Evolutionary conservation across 768 basidiomycete species (phyloP).

Genomic region (Trametes punicea): DNA sequence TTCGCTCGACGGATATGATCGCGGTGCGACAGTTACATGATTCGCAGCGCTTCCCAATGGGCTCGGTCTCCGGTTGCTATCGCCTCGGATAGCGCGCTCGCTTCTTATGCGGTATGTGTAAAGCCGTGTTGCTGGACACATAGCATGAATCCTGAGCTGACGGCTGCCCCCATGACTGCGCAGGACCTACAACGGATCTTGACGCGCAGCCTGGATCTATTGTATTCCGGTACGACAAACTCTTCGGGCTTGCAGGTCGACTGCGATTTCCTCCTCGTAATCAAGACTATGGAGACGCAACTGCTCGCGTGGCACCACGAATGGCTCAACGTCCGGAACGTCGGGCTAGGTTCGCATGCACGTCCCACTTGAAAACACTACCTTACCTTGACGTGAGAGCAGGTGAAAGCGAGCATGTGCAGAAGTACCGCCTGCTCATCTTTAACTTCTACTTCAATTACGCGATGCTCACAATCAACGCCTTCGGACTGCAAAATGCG

Average conservation of each 20-base stretch:
- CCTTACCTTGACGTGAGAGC: background rate
- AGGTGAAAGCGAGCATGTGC: conserved; percentile 15
- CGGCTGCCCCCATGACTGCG: conserved; percentile 11
- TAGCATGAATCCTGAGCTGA: background rate
- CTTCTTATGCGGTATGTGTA: conserved; percentile 69
- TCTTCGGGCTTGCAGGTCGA: conserved; percentile 80
- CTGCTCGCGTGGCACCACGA: conserved; percentile 61
- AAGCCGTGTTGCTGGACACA: background rate
- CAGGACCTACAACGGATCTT: conserved; percentile 88
- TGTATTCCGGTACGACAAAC: conserved; percentile 80
- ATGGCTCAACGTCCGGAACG: conserved; percentile 32
- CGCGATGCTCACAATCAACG: conserved; percentile 84
- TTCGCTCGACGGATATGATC: conserved; percentile 10
- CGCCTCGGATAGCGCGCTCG: conserved; percentile 64
- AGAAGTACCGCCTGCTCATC: conserved; percentile 48
- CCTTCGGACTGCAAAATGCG: conserved; percentile 96
- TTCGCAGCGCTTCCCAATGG: conserved; percentile 80
- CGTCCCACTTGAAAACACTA: background rate
- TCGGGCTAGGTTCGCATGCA: background rate
- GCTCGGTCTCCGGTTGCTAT: conserved; percentile 60
- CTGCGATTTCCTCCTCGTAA: conserved; percentile 80
- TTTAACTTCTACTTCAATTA: conserved; percentile 82
- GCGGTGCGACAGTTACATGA: conserved; percentile 61
- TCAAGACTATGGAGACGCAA: conserved; percentile 83
- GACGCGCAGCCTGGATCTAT: conserved; percentile 82